Base-by-base conservation (phyloP, 305 asterid species). In the Lippia alba region DNA sequence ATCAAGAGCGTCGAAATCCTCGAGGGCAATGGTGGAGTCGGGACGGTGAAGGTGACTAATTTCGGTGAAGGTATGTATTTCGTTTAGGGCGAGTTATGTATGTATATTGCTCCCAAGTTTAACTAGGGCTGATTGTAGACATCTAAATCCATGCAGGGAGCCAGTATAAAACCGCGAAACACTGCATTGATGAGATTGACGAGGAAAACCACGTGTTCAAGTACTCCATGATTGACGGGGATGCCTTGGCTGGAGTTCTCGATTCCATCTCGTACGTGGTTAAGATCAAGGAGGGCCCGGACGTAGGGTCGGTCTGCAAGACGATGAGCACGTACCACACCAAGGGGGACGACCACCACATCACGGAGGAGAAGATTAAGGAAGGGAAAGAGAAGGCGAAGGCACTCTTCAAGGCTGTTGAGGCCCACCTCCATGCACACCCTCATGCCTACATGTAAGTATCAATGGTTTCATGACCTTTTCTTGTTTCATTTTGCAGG, bases 21-120 rank as follows among this genome's bases (percentile, higher is more conserved):
- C 0, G 64, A 85, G 30, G 96, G 96, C 6, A 74, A 85, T 17
- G 96, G 96, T 0, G 94, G 89, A 3, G 83, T 81, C 19, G 94
- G 92, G 71, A 81, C 82, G 73, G 50, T 87, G 70, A 82, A 76
- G 50, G 40, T 69, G 40, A 44, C 79, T 44, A 83, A 74, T 59
- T 87, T 79, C 20, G 56, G 73, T 2, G 86, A 89, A 79, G 91
- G 92, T 75, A 78, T 5, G 7, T 18, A 24, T 24, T 24, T 24
- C 30, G 30, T 24, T 24, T 24, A 24, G 30, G 30, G 30, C 2
- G 30, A 24, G 30, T 24, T 24, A 24, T 3, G 30, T 24, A 24
- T 3, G 30, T 24, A 24, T 24, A 24, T 24, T 24, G 30, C 30
- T 1, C 30, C 30, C 3, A 3, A 24, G 3, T 24, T 24, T 24